These are phyloP conservation scores for Saccharomycopsis lassenensis DNA, from an alignment of 805 yeast species.

Conservation along the genomic window DNA sequence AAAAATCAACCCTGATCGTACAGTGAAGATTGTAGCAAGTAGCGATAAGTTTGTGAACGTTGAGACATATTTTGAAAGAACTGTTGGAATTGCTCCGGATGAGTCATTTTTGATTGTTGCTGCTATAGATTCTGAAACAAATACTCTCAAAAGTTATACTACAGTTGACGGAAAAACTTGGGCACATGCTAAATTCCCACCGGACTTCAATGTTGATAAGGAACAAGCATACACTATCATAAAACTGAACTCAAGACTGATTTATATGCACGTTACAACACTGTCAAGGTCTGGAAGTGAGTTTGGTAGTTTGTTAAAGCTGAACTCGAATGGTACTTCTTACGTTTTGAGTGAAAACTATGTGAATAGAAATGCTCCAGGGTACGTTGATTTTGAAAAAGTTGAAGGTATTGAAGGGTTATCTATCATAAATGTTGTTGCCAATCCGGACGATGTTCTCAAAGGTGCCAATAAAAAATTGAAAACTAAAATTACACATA, in stretches of 20 bases:
- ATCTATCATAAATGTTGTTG: slow-evolving; percentile 59
- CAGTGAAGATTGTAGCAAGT: slow-evolving; percentile 9
- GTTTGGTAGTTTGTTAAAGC: slow-evolving; percentile 72
- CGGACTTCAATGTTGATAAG: slow-evolving; percentile 42
- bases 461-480: slow-evolving; percentile 34
- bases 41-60: slow-evolving; percentile 18
- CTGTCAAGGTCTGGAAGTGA: slow-evolving; percentile 38
- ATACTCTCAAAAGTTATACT: slow-evolving; percentile 57
- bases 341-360: slow-evolving; percentile 56
- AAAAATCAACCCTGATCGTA: slow-evolving; percentile 23
- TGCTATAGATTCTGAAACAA: slow-evolving; percentile 25
- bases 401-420: slow-evolving; percentile 80
- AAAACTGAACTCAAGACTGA: slow-evolving; percentile 57
- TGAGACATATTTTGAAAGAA: slow-evolving; percentile 37
- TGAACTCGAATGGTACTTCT: slow-evolving; percentile 85
- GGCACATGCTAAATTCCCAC: slow-evolving; percentile 74
- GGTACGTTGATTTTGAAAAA: slow-evolving; percentile 84
- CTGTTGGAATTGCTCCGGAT: slow-evolving; percentile 64
- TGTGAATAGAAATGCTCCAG: slow-evolving; percentile 64
- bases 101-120: slow-evolving; percentile 72
- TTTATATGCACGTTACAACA: slow-evolving; percentile 79
- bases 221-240: slow-evolving; percentile 72
- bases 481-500: slow-evolving; percentile 67
- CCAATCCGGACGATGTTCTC: slow-evolving; percentile 36
- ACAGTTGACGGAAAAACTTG: slow-evolving; percentile 68